phyloP scores from a whole-genome alignment of 2,329 filamentous ascomycete species.

The Aspergillus thermomutatus region DNA sequence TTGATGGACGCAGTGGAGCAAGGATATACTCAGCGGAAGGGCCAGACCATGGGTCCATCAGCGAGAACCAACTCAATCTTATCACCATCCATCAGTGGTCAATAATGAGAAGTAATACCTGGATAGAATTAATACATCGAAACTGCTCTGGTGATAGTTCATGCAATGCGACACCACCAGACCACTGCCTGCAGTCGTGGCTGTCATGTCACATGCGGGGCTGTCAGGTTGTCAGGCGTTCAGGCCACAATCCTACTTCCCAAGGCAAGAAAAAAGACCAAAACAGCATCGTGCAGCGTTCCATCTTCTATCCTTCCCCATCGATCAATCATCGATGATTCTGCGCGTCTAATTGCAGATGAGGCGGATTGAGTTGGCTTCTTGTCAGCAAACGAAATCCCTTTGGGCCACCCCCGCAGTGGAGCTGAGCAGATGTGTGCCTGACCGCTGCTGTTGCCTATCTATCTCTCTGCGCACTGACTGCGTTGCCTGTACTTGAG shows the following conservation, averaged over 20 bases:
- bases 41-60: background rate
- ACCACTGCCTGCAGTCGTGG: no score
- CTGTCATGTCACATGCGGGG: background rate
- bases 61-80: no score
- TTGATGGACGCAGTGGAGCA: no score
- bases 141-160: background rate
- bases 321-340: background rate
- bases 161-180: no score
- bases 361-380: background rate
- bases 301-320: background rate
- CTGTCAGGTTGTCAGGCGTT: background rate
- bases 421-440: background rate
- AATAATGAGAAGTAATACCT: no score
- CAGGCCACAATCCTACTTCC: background rate
- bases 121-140: no score
- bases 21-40: background rate
- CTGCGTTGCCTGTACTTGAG: background rate
- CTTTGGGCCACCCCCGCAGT: background rate
- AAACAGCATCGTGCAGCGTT: background rate
- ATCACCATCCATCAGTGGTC: no score
- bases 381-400: background rate
- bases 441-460: slow-evolving; percentile 3
- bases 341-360: background rate
- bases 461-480: background rate
- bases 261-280: background rate